phyloP scores from a whole-genome alignment of 768 basidiomycete species.

The Lanmaoa pseudosensibilis region DNA sequence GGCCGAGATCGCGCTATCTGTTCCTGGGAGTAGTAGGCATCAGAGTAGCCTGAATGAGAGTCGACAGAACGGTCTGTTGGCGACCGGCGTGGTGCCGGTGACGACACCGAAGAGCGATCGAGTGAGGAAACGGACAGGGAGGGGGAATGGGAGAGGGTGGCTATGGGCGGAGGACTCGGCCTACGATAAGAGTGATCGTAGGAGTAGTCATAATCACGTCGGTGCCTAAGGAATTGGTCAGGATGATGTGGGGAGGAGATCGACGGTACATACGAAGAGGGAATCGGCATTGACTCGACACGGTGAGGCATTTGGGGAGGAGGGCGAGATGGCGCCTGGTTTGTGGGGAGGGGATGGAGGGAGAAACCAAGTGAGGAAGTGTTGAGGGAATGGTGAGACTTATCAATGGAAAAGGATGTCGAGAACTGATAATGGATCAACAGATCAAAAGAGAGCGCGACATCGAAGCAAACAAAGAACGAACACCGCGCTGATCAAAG shows the following conservation, averaged over 20 bases:
- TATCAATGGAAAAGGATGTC: slow-evolving; percentile 38
- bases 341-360: slow-evolving; percentile 16
- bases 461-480: slow-evolving; percentile 35
- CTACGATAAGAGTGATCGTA: slow-evolving; percentile 41
- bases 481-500: slow-evolving; percentile 38
- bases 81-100: slow-evolving; percentile 52
- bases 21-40: slow-evolving; percentile 42
- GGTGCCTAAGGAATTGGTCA: slow-evolving; percentile 32
- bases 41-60: slow-evolving; percentile 34
- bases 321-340: slow-evolving; percentile 14
- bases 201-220: slow-evolving; percentile 40
- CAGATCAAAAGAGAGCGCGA: slow-evolving; percentile 39
- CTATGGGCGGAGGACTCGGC: slow-evolving; percentile 51
- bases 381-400: slow-evolving; percentile 30
- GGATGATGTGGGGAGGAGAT: slow-evolving; percentile 30
- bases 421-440: slow-evolving; percentile 42
- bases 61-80: slow-evolving; percentile 34
- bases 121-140: slow-evolving; percentile 58
- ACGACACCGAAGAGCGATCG: slow-evolving; percentile 60
- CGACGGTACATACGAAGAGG: slow-evolving; percentile 34
- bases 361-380: slow-evolving; percentile 24
- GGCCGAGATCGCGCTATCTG: slow-evolving; percentile 33
- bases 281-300: slow-evolving; percentile 40
- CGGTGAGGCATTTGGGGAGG: slow-evolving; percentile 50
- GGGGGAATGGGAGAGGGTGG: slow-evolving; percentile 57